phyloP scores from a whole-genome alignment of 2,329 filamentous ascomycete genomes.

The Sporothrix luriei region DNA sequence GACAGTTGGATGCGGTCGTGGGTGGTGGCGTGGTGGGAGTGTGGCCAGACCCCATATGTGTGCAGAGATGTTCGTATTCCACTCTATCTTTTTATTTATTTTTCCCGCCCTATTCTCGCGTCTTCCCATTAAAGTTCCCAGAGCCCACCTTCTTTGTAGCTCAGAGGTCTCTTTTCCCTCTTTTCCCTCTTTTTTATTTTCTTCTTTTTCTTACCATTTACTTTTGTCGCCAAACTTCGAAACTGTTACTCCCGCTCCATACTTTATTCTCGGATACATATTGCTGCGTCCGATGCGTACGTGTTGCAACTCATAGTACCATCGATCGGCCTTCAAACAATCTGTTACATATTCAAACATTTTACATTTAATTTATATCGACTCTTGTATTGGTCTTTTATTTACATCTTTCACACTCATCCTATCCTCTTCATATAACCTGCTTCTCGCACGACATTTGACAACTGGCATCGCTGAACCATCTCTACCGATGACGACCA shows the following conservation, averaged over 20 bases:
- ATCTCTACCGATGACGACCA: not conserved
- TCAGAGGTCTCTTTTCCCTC: not conserved
- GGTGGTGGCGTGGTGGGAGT: slow-evolving; percentile 6
- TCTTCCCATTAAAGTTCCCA: slow-evolving; percentile 15
- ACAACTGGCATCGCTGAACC: not conserved
- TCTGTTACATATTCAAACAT: not conserved
- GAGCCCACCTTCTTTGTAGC: slow-evolving; percentile 9
- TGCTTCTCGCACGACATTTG: not conserved
- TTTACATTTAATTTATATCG: not conserved
- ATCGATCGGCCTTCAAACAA: not conserved
- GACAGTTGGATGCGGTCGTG: not conserved
- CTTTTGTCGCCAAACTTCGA: not conserved
- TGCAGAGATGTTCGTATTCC: slow-evolving; percentile 19
- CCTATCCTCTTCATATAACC: not conserved
- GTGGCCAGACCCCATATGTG: slow-evolving; percentile 7
- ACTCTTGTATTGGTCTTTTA: not conserved
- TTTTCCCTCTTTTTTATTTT: not conserved
- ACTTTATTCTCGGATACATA: slow-evolving; percentile 7
- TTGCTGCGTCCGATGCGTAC: slow-evolving; percentile 11
- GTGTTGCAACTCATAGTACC: slow-evolving; percentile 15
- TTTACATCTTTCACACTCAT: not conserved
- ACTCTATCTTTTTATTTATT: not conserved
- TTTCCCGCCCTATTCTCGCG: not conserved
- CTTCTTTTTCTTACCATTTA: not conserved
- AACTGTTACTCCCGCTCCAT: not conserved